Base-by-base conservation (phyloP, 306 rosid species). In the Quercus wislizeni region DNA sequence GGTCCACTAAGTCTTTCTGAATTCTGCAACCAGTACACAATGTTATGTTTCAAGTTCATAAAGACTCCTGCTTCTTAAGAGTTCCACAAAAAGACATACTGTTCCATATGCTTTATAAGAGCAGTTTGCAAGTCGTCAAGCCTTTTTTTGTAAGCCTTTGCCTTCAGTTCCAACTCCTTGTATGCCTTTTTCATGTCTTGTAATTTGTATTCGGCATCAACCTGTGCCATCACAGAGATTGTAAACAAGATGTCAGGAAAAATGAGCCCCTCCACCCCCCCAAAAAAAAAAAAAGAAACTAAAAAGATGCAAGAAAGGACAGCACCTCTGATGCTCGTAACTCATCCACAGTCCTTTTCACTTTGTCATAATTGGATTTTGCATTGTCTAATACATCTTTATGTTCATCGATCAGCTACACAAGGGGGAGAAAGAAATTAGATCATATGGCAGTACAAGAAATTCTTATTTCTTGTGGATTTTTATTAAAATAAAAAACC, bases 271-370 rank as follows among this genome's bases (percentile, higher is more conserved):
- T 41, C 46, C 46, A 8, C 2, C 11, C 0, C 43, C 43, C 43
- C 0, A 0, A 6, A 6, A 9, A 18, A 64, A 57, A 23, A 69
- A 49, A 61, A 79, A 71, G 71, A 58, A 57, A 49, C 35, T 19
- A 9, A 57, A 74, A 79, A 77, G 77, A 64, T 62, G 43, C 28
- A 79, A 20, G 64, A 71, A 51, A 27, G 58, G 71, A 43, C n/a
- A 74, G 77, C 80, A 95, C 99, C 99, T 95, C 96, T 58, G 97
- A 87, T 28, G 97, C 92, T 61, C 98, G 91, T 79, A 92, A 83
- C 81, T 86, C 91, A 67, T 95, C 93, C 71, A 92, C 83, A 15
- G 80, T 73, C 87, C 87, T 92, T 82, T 92, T 91, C 86, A 86
- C 88, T 82, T 84, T 83, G 69, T 90, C 83, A 31, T 95, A 89